These are phyloP conservation scores for Hypoxylon sp. DNA, from an alignment of 2,329 filamentous ascomycete species.

Conservation along the genomic window DNA sequence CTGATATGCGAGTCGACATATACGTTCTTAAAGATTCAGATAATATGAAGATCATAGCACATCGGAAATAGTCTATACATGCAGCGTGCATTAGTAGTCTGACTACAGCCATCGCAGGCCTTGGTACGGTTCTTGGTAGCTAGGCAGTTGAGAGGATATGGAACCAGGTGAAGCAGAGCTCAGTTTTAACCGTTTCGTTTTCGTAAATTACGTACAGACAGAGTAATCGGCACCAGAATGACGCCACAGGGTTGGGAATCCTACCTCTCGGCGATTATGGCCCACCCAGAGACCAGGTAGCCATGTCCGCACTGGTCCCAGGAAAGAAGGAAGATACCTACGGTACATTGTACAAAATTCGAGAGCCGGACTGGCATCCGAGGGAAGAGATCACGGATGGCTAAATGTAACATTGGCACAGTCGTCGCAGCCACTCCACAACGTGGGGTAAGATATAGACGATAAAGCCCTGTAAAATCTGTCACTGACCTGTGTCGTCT, in stretches of 20 bases:
- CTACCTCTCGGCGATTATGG: slow-evolving; percentile 6
- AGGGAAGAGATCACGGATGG: background rate
- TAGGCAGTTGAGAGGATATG: background rate
- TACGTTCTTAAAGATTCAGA: slow-evolving; percentile 13
- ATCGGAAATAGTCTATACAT: background rate
- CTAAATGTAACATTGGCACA: slow-evolving; percentile 14
- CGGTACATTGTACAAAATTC: background rate
- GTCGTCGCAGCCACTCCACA: slow-evolving; percentile 11
- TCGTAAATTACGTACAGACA: slow-evolving; percentile 7
- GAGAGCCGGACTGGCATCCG: slow-evolving; percentile 11
- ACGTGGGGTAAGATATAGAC: slow-evolving; percentile 20
- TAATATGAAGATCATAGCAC: slow-evolving; percentile 10
- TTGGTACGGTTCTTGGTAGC: background rate
- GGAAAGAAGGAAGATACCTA: background rate
- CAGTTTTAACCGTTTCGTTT: slow-evolving; percentile 5
- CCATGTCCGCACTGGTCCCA: slow-evolving; percentile 12
- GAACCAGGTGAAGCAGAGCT: background rate
- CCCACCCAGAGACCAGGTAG: slow-evolving; percentile 26
- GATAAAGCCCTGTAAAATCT: slow-evolving; percentile 10
- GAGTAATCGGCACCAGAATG: background rate
- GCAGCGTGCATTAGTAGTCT: slow-evolving; percentile 4
- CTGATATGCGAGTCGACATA: slow-evolving; percentile 13
- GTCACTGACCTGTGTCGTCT: slow-evolving; percentile 1
- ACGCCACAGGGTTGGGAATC: slow-evolving; percentile 12
- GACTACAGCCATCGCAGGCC: background rate